phyloP scores from a whole-genome alignment of 2,329 filamentous ascomycete species.

The Zelopaecilomyces penicillatus region DNA sequence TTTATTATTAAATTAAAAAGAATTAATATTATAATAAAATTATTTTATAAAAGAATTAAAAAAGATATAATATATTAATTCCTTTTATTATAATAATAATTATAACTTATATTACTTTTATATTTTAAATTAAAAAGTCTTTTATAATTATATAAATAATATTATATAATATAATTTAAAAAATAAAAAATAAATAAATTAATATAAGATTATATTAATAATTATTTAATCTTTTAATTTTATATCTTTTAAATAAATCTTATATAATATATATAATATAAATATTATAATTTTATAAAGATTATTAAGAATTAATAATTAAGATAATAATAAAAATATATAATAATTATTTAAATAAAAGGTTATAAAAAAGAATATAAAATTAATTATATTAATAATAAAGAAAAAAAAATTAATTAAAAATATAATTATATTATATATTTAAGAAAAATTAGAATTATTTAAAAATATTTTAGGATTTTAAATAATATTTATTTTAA shows the following conservation, averaged over 20 bases:
- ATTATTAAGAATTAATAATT: background rate
- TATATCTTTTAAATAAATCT: background rate
- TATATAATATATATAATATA: background rate
- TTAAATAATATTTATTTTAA: background rate
- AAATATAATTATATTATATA: background rate
- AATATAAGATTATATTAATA: too few relatives aligned
- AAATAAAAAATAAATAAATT: too few relatives aligned
- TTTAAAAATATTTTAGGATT: background rate
- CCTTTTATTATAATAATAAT: background rate
- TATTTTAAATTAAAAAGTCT: background rate
- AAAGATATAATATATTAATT: too few relatives aligned
- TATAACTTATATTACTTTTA: too few relatives aligned
- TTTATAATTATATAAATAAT: background rate
- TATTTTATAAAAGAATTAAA: background rate
- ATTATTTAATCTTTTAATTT: background rate
- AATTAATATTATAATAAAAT: background rate
- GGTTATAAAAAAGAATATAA: background rate
- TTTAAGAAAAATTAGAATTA: too few relatives aligned
- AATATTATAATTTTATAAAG: background rate
- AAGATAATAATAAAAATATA: background rate
- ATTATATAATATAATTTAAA: background rate
- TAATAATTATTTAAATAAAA: background rate
- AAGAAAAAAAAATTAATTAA: too few relatives aligned
- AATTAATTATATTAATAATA: background rate
- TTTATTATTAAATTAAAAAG: background rate